Evolutionary conservation across 1,284 basidiomycete genomes (phyloP).

Genomic region (Irpex sp.): DNA sequence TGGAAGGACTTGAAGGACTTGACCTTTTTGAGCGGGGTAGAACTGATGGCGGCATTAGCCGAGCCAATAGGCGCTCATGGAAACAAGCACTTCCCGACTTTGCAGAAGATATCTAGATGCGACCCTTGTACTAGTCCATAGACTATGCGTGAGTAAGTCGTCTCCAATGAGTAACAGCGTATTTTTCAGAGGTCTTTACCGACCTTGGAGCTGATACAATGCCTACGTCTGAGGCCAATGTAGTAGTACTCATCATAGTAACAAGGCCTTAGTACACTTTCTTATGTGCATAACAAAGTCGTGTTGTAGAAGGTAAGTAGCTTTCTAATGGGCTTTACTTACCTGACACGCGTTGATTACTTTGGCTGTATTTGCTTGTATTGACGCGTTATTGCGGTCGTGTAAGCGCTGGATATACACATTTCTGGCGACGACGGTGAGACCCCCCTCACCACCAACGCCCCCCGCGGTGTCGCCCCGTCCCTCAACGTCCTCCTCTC

Average conservation of each 20-base stretch:
- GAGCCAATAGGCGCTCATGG: background rate
- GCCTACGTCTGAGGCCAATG: no score
- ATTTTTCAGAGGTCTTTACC: no score
- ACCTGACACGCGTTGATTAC: constrained; percentile 5
- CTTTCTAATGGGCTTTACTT: background rate
- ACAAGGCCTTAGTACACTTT: background rate
- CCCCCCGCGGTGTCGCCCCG: background rate
- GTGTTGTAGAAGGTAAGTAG: background rate
- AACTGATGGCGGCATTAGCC: background rate
- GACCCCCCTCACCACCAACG: background rate
- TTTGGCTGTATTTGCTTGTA: constrained; percentile 7
- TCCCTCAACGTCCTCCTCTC: background rate
- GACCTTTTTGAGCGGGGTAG: background rate
- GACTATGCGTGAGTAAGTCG: no score
- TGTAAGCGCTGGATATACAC: constrained; percentile 2
- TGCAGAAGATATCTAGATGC: no score
- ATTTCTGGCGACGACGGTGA: background rate
- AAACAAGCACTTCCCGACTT: no score
- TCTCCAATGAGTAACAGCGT: no score
- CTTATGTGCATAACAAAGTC: background rate
- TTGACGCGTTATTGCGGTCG: constrained; percentile 7
- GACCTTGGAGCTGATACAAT: no score
- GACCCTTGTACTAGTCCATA: no score
- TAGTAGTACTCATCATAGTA: no score
- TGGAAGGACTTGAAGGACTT: background rate